Evolutionary conservation across 805 yeast species (phyloP), one percentile per base, ranked within the genome.

Genomic region (Lachancea nothofagi): DNA sequence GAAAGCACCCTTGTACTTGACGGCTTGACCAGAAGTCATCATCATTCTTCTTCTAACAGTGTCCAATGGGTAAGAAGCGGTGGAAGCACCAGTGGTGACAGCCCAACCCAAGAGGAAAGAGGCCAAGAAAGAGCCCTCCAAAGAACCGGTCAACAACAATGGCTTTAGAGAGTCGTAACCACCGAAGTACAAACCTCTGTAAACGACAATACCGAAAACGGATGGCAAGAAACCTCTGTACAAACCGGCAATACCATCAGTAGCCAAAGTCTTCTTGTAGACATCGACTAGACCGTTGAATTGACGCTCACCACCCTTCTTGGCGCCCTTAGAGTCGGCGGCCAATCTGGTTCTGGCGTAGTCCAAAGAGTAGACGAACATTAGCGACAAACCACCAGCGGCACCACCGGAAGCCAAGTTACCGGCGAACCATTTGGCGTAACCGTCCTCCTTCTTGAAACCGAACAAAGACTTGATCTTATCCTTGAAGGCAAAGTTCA

Each of bases 221-320:
- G 96, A 88, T 68, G 96, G 96, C 71, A 89, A 86, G 88, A 88
- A 88, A 78, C 97, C 97, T 81, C 97, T 85, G 88, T 88, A 88
- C 69, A 88, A 78, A 83, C 97, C 97, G 59, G 95, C 95, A 71
- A 88, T 65, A 84, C 97, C 97, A 69, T 89, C 97, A 59, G 95
- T 65, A 65, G 89, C 89, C 64, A 88, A 71, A 61, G 97, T 88
- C 83, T 88, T 85, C 77, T 77, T 85, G 87, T 88, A 88, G 62
- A 88, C 97, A 72, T 88, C 97, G 63, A 88, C 65, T 71, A 88
- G 77, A 79, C 97, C 97, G 75, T 85, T 88, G 86, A 87, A 88
- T 76, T 88, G 87, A 77, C 97, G 84, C 66, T 79, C 88, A 75
- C 95, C 96, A 70, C 85, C 90, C 57, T 66, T 68, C 60, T 79